Evolutionary conservation across 495 filamentous ascomycete species (phyloP).

Genomic region (Rusavskia elegans): DNA sequence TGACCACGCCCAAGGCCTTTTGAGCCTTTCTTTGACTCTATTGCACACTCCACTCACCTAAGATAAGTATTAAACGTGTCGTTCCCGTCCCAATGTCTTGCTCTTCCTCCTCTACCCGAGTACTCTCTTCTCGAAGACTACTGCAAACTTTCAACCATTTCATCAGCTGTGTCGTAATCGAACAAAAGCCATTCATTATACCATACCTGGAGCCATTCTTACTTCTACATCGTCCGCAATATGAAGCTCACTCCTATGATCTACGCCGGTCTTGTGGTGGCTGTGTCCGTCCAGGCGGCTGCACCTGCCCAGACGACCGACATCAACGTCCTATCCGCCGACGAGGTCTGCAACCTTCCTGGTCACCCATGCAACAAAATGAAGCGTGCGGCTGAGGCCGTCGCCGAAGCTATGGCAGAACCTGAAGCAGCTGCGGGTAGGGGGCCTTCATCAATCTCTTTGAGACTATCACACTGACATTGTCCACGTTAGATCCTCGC

Average conservation of each 20-base stretch:
- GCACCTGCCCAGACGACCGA: constrained; percentile 3
- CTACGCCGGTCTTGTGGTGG: constrained; percentile 23
- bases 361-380: constrained; percentile 29
- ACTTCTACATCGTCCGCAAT: constrained; percentile 1
- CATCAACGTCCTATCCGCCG: not conserved
- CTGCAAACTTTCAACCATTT: not conserved
- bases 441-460: too few relatives aligned
- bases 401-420: constrained; percentile 26
- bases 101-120: not conserved
- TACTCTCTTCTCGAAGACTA: not conserved
- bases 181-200: not conserved
- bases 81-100: not conserved
- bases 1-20: not conserved
- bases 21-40: not conserved
- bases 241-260: constrained; percentile 34
- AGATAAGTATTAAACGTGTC: not conserved
- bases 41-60: not conserved
- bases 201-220: not conserved
- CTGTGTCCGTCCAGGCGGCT: constrained; percentile 21
- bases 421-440: constrained; percentile 1
- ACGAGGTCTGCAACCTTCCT: constrained; percentile 25
- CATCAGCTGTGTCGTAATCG: not conserved
- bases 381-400: constrained; percentile 30
- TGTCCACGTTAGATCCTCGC: too few relatives aligned
- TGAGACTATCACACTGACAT: too few relatives aligned